Conservation (phyloP, 2,329 filamentous ascomycete species). For the Colletotrichum camelliae region DNA sequence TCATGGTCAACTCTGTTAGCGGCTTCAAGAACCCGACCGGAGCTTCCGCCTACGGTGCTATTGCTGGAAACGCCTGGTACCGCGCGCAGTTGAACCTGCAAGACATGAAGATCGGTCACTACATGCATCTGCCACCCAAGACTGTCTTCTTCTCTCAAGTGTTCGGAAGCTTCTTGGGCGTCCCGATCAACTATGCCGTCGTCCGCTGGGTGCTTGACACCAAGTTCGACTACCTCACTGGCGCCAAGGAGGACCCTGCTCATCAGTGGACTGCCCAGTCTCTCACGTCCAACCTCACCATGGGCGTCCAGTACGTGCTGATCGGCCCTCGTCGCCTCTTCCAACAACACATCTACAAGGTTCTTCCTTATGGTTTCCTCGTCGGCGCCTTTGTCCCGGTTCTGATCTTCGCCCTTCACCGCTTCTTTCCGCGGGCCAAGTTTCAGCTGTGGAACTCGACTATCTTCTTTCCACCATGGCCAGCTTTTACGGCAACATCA, state of each 20-base stretch:
- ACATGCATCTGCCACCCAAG: constrained; percentile 63
- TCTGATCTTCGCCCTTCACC: constrained; percentile 56
- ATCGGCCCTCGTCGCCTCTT: constrained; percentile 51
- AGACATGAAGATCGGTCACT: constrained; percentile 49
- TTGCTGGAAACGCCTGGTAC: constrained; percentile 68
- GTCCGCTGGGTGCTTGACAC: constrained; percentile 64
- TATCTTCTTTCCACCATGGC: constrained; percentile 63
- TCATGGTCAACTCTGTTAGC: constrained; percentile 58
- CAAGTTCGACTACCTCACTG: constrained; percentile 61
- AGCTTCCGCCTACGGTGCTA: constrained; percentile 61
- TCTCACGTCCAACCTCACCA: constrained; percentile 55
- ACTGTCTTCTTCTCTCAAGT: constrained; percentile 66
- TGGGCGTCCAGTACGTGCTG: constrained; percentile 65
- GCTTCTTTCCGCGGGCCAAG: constrained; percentile 55
- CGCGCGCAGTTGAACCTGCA: constrained; percentile 63
- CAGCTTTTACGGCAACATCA: constrained; percentile 66
- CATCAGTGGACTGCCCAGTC: constrained; percentile 67
- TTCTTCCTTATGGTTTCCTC: constrained; percentile 59
- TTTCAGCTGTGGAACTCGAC: constrained; percentile 66
- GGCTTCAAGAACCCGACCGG: constrained; percentile 58
- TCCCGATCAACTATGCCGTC: constrained; percentile 67
- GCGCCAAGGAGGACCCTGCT: constrained; percentile 55
- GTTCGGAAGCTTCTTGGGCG: constrained; percentile 61
- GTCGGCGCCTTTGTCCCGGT: constrained; percentile 51
- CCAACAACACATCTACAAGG: constrained; percentile 48